These are phyloP conservation scores for Blakeslea trispora DNA, from an alignment of 371 early-diverging fungal species.

Conservation along the genomic window DNA sequence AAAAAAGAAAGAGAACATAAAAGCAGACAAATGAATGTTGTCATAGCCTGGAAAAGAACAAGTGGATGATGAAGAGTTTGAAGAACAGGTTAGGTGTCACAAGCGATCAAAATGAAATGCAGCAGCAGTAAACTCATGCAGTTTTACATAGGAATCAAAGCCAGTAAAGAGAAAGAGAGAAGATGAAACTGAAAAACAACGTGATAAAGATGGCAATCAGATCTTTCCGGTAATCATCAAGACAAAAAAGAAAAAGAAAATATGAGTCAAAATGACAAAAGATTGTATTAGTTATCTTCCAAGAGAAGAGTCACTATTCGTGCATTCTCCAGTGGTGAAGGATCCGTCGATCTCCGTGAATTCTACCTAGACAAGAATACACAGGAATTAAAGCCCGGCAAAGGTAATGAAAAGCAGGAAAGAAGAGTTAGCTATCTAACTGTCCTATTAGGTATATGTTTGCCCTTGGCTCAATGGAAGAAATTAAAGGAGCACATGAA, in stretches of 20 bases:
- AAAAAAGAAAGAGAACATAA: background rate
- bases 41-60: conserved; percentile 3
- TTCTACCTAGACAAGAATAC: conserved; percentile 19
- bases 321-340: conserved; percentile 18
- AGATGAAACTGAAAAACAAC: background rate
- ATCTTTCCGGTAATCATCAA: conserved; percentile 1
- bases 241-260: background rate
- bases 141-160: conserved; percentile 1
- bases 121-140: background rate
- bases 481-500: conserved; percentile 23
- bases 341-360: conserved; percentile 31
- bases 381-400: conserved; percentile 25
- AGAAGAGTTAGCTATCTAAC: background rate
- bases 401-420: conserved; percentile 10
- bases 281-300: conserved; percentile 16
- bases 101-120: background rate
- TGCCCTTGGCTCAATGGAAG: conserved; percentile 31
- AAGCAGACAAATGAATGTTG: background rate
- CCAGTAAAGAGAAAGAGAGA: conserved; percentile 1
- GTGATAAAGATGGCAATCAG: conserved; percentile 6
- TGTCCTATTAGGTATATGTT: conserved; percentile 20
- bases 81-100: conserved; percentile 2
- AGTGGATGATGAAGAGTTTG: conserved; percentile 10
- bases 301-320: conserved; percentile 29
- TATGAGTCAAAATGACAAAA: background rate